These are phyloP conservation scores for Botryotinia calthae DNA, from an alignment of 2,329 filamentous ascomycete species.

Conservation along the genomic window DNA sequence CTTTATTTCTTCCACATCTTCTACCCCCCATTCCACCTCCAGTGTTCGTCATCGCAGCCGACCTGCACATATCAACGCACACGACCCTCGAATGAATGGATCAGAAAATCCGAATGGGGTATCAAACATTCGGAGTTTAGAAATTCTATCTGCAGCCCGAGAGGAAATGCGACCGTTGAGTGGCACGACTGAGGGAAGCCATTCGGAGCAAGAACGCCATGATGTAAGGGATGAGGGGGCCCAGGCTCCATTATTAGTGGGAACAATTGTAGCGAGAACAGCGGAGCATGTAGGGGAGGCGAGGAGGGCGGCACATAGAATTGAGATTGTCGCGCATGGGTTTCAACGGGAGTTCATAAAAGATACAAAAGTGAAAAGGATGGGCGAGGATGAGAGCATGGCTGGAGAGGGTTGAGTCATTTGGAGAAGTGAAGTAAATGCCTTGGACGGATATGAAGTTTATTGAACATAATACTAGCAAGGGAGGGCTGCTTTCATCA, in stretches of 20 bases:
- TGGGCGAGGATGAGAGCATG: not conserved
- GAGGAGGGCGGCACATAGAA: conserved; percentile 49
- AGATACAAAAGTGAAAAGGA: not conserved
- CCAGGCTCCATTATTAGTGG: conserved; percentile 50
- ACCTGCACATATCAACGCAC: not conserved
- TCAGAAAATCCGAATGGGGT: not conserved
- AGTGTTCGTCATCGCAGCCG: not conserved
- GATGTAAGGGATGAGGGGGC: conserved; percentile 21
- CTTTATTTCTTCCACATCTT: conserved; percentile 43
- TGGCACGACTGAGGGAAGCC: conserved; percentile 24
- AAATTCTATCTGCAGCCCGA: conserved; percentile 24
- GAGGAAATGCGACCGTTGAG: conserved; percentile 33
- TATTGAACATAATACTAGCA: conserved; percentile 4
- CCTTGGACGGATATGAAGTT: not conserved
- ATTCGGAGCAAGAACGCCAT: conserved; percentile 15
- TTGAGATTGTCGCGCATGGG: conserved; percentile 54
- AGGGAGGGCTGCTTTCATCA: not conserved
- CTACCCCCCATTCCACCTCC: not conserved
- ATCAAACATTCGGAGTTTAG: not conserved
- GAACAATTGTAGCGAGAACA: conserved; percentile 52
- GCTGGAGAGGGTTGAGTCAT: conserved; percentile 14
- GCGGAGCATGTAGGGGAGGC: conserved; percentile 51
- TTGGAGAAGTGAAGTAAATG: not conserved
- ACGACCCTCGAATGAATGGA: not conserved
- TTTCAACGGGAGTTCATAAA: conserved; percentile 54